phyloP scores from a whole-genome alignment of 352 stramenopile species.

The Pythium myriotylum region DNA sequence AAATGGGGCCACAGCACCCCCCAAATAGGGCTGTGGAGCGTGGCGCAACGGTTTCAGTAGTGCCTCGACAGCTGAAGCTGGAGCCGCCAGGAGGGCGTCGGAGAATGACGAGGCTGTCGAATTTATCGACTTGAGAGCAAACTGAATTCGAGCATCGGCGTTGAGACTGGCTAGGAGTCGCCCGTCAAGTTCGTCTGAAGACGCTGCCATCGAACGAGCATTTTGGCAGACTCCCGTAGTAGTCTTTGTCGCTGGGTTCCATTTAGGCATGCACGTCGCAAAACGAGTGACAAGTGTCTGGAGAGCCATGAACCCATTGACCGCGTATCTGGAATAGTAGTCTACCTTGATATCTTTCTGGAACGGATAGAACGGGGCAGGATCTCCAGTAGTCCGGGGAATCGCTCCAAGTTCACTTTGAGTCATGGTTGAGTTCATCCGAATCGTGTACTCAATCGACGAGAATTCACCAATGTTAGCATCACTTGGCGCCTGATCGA shows the following conservation, averaged over 20 bases:
- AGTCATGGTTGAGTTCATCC: conserved; percentile 46
- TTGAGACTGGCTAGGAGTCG: conserved; percentile 35
- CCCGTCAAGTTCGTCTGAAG: conserved; percentile 35
- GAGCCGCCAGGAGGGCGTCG: background rate
- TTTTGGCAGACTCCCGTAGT: conserved; percentile 49
- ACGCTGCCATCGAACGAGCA: conserved; percentile 27
- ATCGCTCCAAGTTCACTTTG: conserved; percentile 28
- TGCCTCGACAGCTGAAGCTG: conserved; percentile 16
- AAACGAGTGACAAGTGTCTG: conserved; percentile 67
- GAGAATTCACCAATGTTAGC: conserved; percentile 35
- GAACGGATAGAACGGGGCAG: conserved; percentile 31
- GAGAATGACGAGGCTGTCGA: conserved; percentile 48
- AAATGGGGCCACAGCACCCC: conserved; percentile 46
- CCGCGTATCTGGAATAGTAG: conserved; percentile 47
- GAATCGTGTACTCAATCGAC: conserved; percentile 58
- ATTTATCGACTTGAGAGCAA: conserved; percentile 57
- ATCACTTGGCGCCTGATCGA: conserved; percentile 38
- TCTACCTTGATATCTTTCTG: conserved; percentile 38
- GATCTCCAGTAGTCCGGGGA: conserved; percentile 34
- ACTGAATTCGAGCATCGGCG: conserved; percentile 47
- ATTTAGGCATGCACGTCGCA: conserved; percentile 52
- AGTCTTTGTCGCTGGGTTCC: conserved; percentile 36
- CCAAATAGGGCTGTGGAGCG: conserved; percentile 56
- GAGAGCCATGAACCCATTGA: conserved; percentile 56
- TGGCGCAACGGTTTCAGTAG: conserved; percentile 54